phyloP scores from a whole-genome alignment of 768 basidiomycete species.

The Boletus reticulatus region DNA sequence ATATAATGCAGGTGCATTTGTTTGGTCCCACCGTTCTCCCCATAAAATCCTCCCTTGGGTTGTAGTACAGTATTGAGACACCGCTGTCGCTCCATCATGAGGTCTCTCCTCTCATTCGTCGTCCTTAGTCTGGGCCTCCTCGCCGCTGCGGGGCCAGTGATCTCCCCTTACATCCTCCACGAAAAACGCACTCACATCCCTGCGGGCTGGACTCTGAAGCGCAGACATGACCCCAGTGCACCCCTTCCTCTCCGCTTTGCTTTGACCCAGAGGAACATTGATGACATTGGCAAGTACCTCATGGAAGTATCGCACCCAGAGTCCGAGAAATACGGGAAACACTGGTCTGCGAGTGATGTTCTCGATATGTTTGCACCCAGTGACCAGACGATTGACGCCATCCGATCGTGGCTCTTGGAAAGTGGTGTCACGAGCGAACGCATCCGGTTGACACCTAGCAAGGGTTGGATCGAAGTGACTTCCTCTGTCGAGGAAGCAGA shows the following conservation, averaged over 20 bases:
- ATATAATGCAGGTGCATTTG: neutral
- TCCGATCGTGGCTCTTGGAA: slow-evolving; percentile 25
- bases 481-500: slow-evolving; percentile 33
- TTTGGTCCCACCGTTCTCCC: slow-evolving; percentile 5
- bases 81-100: slow-evolving; percentile 8
- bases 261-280: slow-evolving; percentile 18
- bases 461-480: slow-evolving; percentile 30
- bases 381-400: slow-evolving; percentile 18
- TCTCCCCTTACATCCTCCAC: slow-evolving; percentile 32
- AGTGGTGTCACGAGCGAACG: slow-evolving; percentile 24
- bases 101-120: slow-evolving; percentile 14
- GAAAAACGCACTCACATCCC: slow-evolving; percentile 36
- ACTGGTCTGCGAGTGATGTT: slow-evolving; percentile 30
- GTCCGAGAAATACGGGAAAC: slow-evolving; percentile 31
- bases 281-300: slow-evolving; percentile 24
- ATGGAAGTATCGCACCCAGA: slow-evolving; percentile 37
- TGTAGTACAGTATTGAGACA: neutral
- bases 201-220: slow-evolving; percentile 35
- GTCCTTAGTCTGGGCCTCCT: neutral
- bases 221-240: slow-evolving; percentile 33
- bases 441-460: slow-evolving; percentile 13
- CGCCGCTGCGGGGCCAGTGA: slow-evolving; percentile 8
- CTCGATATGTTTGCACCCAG: slow-evolving; percentile 21
- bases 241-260: slow-evolving; percentile 31
- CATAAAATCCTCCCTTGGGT: slow-evolving; percentile 8